phyloP scores from a whole-genome alignment of 345 rosid genomes.

The Eucalyptus tenuipes region DNA sequence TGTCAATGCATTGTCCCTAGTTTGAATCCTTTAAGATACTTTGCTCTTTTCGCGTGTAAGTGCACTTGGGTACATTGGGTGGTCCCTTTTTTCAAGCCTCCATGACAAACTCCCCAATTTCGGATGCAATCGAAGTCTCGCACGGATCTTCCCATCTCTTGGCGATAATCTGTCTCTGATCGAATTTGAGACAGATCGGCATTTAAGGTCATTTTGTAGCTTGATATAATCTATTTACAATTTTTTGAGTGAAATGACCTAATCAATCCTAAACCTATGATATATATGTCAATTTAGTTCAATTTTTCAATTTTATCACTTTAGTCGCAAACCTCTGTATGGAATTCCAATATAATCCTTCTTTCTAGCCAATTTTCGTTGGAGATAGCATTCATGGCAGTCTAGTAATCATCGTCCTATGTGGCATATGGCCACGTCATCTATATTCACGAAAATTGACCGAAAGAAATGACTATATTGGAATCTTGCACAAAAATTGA shows the following conservation, averaged over 20 bases:
- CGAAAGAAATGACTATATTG: not conserved
- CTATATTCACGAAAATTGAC: fast-evolving
- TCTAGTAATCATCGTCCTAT: fast-evolving
- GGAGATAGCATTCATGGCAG: fast-evolving
- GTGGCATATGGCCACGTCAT: no score
- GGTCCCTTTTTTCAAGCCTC: not conserved
- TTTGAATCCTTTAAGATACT: not conserved
- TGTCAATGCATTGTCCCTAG: not conserved
- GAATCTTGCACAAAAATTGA: not conserved
- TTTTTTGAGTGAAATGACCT: not conserved
- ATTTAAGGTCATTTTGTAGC: not conserved
- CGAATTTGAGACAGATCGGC: not conserved
- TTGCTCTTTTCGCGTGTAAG: not conserved
- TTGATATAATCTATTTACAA: not conserved
- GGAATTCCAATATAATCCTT: not conserved
- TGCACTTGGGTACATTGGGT: not conserved
- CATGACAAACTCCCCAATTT: not conserved
- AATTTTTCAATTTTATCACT: fast-evolving
- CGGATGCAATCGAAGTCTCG: not conserved
- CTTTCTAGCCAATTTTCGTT: not conserved
- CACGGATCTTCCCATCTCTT: not conserved
- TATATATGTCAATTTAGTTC: fast-evolving
- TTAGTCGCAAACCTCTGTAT: not conserved
- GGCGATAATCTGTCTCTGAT: fast-evolving
- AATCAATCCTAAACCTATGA: fast-evolving